These are phyloP conservation scores for Rubia occidens DNA, from an alignment of 305 asterid genomes.

Conservation along the genomic window DNA sequence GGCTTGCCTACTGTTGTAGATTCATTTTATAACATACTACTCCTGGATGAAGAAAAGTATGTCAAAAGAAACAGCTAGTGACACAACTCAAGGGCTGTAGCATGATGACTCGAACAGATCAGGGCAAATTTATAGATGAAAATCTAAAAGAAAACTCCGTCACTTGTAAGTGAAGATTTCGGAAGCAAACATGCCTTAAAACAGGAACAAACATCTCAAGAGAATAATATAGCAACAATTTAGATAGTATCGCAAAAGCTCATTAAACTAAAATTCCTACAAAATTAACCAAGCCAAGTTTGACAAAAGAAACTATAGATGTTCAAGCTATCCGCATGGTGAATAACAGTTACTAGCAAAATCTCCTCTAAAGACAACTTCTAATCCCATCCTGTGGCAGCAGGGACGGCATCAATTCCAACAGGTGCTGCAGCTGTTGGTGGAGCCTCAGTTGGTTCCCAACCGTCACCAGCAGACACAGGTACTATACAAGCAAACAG, in stretches of 20 bases:
- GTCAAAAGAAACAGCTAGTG: no score
- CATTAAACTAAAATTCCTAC: slow-evolving; percentile 6
- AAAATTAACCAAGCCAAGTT: neutral
- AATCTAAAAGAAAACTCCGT: no score
- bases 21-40: no score
- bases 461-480: slow-evolving; percentile 16
- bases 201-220: neutral
- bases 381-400: slow-evolving; percentile 22
- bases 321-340: neutral
- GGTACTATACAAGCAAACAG: neutral
- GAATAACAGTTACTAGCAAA: neutral
- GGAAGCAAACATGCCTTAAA: no score
- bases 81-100: no score
- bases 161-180: no score
- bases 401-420: neutral
- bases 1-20: no score
- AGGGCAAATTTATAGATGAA: no score
- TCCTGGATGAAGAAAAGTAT: no score
- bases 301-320: neutral
- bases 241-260: slow-evolving; percentile 1
- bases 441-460: slow-evolving; percentile 25
- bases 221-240: neutral
- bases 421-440: slow-evolving; percentile 17
- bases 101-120: no score
- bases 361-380: neutral